A percentile compares a stretch with the other conserved stretches of the same genome.
Conservation (phyloP, 495 filamentous ascomycete species). For the Hypoxylon cercidicola region DNA sequence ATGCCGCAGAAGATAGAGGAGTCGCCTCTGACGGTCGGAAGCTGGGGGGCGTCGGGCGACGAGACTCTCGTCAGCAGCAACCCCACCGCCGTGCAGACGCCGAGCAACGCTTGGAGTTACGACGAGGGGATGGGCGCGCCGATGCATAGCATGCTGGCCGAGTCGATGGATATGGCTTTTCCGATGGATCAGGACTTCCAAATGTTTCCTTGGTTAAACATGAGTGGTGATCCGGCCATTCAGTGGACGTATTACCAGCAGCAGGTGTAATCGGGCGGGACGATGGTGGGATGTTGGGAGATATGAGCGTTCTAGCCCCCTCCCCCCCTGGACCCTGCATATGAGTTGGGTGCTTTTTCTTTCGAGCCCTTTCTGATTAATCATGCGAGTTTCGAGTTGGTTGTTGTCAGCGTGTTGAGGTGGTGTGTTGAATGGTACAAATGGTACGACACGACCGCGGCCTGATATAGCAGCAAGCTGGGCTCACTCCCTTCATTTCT, state of each 20-base stretch:
- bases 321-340: too few species aligned
- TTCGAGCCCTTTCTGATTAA: too few species aligned
- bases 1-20: background rate
- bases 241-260: slow-evolving; percentile 20
- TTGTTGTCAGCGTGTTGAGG: too few species aligned
- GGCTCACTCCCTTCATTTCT: too few species aligned
- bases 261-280: slow-evolving; percentile 2
- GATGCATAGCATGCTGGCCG: slow-evolving; percentile 27
- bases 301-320: background rate
- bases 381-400: too few species aligned
- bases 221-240: slow-evolving; percentile 15
- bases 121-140: slow-evolving; percentile 5
- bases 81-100: background rate
- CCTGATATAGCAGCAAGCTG: too few species aligned
- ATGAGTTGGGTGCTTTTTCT: too few species aligned
- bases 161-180: slow-evolving; percentile 32
- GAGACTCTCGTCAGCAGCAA: slow-evolving; percentile 1
- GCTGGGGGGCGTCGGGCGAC: background rate
- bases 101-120: slow-evolving; percentile 6
- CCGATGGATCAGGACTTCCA: slow-evolving; percentile 32
- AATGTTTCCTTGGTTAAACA: slow-evolving; percentile 25
- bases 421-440: too few species aligned
- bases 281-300: background rate
- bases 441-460: too few species aligned
- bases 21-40: background rate